Evolutionary conservation across 2,329 filamentous ascomycete species (phyloP), one percentile per base, ranked within the genome.

Genomic region (Sarocladium kiliense): DNA sequence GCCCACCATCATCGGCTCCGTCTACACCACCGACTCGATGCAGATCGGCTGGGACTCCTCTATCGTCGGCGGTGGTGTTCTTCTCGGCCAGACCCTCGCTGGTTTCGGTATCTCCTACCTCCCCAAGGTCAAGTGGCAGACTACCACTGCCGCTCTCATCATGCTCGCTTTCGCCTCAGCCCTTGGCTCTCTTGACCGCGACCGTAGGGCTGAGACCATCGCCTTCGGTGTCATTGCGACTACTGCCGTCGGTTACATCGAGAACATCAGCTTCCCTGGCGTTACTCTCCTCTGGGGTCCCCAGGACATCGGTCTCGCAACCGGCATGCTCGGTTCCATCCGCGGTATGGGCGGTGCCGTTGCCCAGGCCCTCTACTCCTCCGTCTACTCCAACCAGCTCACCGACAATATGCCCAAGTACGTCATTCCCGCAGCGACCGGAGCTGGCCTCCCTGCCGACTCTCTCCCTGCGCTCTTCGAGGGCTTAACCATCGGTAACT

Each of bases 271-370:
- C n/a, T 66, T 75, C 51, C 70, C 74, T 1, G 72, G 71, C 7
- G 72, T 77, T 25, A 72, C 73, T 1, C 67, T 76, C 10, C 68
- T 78, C 41, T 75, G 70, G 62, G 74, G 74, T 56, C 65, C 75
- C 4, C 70, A 75, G 58, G 75, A 77, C 57, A 76, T 77, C 44
- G 74, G 75, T 16, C 67, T 77, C 16, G 74, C 63, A 54, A 73
- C 60, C 5, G 75, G 75, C 18, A 68, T 75, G 21, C 71, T 77
- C 27, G 74, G 75, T 11, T 74, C 71, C 19, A 75, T 78, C 55
- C 72, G 76, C 27, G 71, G 71, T 3, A 66, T 71, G 2, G 70
- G 71, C n/a, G 71, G 69, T 26, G 67, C 70, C 32, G 62, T 75
- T 16, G 65, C 69, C 1, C 66, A 68, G 53, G 66, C 69, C 23